phyloP scores from a whole-genome alignment of 139 green algal genomes.

The Nannochloris sp. region DNA sequence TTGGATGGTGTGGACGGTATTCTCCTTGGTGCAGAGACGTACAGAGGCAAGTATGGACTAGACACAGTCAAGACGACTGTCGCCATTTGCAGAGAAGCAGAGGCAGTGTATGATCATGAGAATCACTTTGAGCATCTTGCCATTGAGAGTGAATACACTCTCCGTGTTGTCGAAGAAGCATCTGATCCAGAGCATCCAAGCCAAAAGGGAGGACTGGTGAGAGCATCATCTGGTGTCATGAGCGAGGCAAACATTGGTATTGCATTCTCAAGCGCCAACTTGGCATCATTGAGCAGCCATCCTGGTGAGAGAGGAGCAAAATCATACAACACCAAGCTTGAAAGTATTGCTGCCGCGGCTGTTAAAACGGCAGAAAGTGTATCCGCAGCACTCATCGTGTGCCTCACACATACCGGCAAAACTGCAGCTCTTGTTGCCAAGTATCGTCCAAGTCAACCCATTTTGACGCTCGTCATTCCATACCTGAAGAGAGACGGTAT shows the following conservation, averaged over 20 bases:
- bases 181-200: slow-evolving; percentile 6
- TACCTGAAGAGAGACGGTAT: slow-evolving; percentile 66
- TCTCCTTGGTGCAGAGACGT: slow-evolving; percentile 76
- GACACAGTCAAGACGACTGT: slow-evolving; percentile 65
- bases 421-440: slow-evolving; percentile 80
- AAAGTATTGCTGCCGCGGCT: slow-evolving; percentile 70
- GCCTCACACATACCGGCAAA: slow-evolving; percentile 65
- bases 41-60: slow-evolving; percentile 61
- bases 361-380: slow-evolving; percentile 81
- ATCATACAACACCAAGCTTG: slow-evolving; percentile 49
- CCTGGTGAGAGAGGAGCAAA: neutral
- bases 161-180: slow-evolving; percentile 3
- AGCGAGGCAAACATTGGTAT: slow-evolving; percentile 8
- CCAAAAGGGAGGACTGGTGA: neutral
- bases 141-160: slow-evolving; percentile 13
- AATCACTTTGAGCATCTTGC: slow-evolving; percentile 60
- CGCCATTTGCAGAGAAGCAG: slow-evolving; percentile 46
- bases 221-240: neutral
- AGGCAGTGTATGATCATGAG: slow-evolving; percentile 51
- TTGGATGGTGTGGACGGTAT: slow-evolving; percentile 85
- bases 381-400: slow-evolving; percentile 62
- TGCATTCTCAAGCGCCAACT: neutral
- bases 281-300: neutral
- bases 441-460: slow-evolving; percentile 74
- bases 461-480: slow-evolving; percentile 80